These are phyloP conservation scores for Aspergillus sergii DNA, from an alignment of 2,329 filamentous ascomycete species.

Conservation along the genomic window DNA sequence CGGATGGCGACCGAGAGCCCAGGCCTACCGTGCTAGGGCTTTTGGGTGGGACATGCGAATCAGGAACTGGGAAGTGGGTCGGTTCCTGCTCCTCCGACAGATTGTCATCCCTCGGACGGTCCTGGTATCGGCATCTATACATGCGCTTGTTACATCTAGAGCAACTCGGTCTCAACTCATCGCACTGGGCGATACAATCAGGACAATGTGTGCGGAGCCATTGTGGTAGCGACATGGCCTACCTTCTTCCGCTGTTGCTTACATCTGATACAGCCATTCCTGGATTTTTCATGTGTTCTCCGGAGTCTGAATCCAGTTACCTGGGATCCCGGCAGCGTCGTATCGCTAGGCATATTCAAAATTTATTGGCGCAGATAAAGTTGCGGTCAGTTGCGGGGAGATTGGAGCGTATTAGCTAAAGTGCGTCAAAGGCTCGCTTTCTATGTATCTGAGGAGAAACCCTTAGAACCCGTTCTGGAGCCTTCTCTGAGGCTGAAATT, in stretches of 20 bases:
- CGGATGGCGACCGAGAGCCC: not conserved
- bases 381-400: not conserved
- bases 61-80: not conserved
- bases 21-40: not conserved
- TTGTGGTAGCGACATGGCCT: not conserved
- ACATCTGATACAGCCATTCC: slow-evolving; percentile 38
- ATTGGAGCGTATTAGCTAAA: slow-evolving; percentile 12
- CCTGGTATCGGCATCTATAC: slow-evolving; percentile 33
- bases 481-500: not conserved
- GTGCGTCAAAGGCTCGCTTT: not conserved
- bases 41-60: not conserved
- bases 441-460: not conserved
- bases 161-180: slow-evolving; percentile 38
- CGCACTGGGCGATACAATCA: slow-evolving; percentile 32
- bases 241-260: slow-evolving; percentile 42
- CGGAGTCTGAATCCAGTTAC: slow-evolving; percentile 19
- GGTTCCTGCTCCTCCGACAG: slow-evolving; percentile 9
- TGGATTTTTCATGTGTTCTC: slow-evolving; percentile 35
- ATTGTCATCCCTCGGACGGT: slow-evolving; percentile 2
- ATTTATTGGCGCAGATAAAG: not conserved
- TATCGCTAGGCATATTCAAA: slow-evolving; percentile 6
- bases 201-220: not conserved
- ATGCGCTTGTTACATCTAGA: slow-evolving; percentile 36
- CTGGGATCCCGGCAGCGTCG: slow-evolving; percentile 3
- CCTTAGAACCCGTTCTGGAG: not conserved